These are phyloP conservation scores for Thalassiosira hispida DNA, from an alignment of 352 stramenopile species.

Conservation along the genomic window DNA sequence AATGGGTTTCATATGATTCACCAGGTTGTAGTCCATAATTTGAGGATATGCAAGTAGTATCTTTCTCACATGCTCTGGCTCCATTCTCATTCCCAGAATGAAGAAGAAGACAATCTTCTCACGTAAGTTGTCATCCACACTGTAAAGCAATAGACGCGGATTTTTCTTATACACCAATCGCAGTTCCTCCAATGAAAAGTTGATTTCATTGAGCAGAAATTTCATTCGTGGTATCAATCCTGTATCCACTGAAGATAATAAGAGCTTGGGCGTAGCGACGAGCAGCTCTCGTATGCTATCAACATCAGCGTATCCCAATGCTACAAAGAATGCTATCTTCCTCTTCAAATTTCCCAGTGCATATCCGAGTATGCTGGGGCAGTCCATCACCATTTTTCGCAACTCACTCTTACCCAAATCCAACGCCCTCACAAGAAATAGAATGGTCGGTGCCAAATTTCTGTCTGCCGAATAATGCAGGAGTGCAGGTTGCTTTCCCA, in stretches of 20 bases:
- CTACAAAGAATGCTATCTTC: conserved; percentile 75
- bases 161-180: conserved; percentile 63
- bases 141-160: conserved; percentile 70
- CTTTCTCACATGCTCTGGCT: conserved; percentile 60
- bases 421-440: conserved; percentile 66
- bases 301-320: conserved; percentile 55
- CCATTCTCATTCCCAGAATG: conserved; percentile 71
- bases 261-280: conserved; percentile 62
- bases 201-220: conserved; percentile 71
- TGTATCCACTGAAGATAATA: conserved; percentile 52
- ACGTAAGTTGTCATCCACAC: conserved; percentile 70
- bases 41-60: conserved; percentile 69
- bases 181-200: conserved; percentile 62
- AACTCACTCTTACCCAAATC: conserved; percentile 68
- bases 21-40: conserved; percentile 79
- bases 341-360: conserved; percentile 62
- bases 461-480: conserved; percentile 66
- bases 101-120: conserved; percentile 81
- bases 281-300: conserved; percentile 61
- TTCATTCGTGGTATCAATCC: conserved; percentile 61
- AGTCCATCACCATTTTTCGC: conserved; percentile 56
- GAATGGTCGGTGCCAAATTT: conserved; percentile 70
- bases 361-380: conserved; percentile 69
- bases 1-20: conserved; percentile 75
- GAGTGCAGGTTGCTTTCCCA: conserved; percentile 60